Evolutionary conservation across 805 yeast genomes (phyloP), one percentile per base, ranked within the genome.

Genomic region (Pichia paraexigua): DNA sequence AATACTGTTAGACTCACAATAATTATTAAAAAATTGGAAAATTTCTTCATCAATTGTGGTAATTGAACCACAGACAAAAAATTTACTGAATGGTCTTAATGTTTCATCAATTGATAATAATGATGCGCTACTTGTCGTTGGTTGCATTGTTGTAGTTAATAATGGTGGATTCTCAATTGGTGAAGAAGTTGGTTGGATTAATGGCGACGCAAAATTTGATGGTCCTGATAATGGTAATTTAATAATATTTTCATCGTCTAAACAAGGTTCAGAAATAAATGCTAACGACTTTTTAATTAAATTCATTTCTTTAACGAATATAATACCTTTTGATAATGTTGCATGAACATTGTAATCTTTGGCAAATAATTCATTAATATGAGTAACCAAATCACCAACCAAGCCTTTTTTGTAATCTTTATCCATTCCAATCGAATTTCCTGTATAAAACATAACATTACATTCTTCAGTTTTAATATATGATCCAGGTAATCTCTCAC

Each of bases 371-470:
- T 85, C 94, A 66, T 92, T 90, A 51, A 91, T 80, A 65, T 89
- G 90, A 24, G 91, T 83, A 45, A 91, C 82, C 51, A 85, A 77
- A 59, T 90, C 97, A 46, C 97, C 97, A 69, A 88, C 78, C 20
- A 83, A 76, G 45, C 83, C 75, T 30, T 76, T 67, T 48, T 82
- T 80, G 59, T 95, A 78, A 47, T 83, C 88, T 28, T 73, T 70
- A 56, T 77, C 79, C 20, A 76, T 77, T 43, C 78, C 81, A 44
- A 77, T 78, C 8, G 87, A 80, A 47, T 73, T 75, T 46, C 87
- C 90, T 2, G 95, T 83, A 58, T 87, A 86, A 61, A 89, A 82
- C 52, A 85, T 75, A 43, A 92, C 73, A 41, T 88, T 80, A 41
- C 92, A 83, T 53, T 89, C 95, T 55, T 85, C 86, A 41, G 79